These are phyloP conservation scores for Boletus semigastroideus DNA, from an alignment of 1,284 basidiomycete genomes.

Conservation along the genomic window DNA sequence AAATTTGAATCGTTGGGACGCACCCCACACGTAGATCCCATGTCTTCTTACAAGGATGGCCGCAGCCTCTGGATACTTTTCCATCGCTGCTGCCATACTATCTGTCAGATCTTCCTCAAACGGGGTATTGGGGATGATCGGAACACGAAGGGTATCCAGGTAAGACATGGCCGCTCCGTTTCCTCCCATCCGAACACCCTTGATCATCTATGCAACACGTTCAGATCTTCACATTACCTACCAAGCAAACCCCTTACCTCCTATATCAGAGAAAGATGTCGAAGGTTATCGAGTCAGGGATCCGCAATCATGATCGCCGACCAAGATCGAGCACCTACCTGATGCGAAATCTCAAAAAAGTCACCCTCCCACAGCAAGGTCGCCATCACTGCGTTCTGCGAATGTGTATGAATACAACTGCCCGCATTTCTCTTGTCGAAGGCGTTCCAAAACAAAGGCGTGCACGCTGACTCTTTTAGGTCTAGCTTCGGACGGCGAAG, in stretches of 20 bases:
- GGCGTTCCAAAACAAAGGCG: slow-evolving; percentile 90
- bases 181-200: slow-evolving; percentile 78
- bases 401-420: slow-evolving; percentile 87
- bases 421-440: slow-evolving; percentile 76
- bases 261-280: slow-evolving; percentile 19
- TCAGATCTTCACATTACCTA: slow-evolving; percentile 1
- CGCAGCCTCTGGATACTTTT: slow-evolving; percentile 73
- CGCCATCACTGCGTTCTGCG: slow-evolving; percentile 83
- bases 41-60: slow-evolving; percentile 80
- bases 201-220: slow-evolving; percentile 69
- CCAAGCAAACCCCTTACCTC: slow-evolving; percentile 34
- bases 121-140: slow-evolving; percentile 88
- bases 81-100: slow-evolving; percentile 83
- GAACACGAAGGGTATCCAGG: slow-evolving; percentile 81
- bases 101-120: slow-evolving; percentile 84
- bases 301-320: neutral
- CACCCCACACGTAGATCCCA: slow-evolving; percentile 85
- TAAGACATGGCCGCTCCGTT: slow-evolving; percentile 72
- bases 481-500: slow-evolving; percentile 66
- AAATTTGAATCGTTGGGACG: slow-evolving; percentile 21
- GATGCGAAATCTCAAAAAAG: slow-evolving; percentile 77
- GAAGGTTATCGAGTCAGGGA: neutral
- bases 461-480: slow-evolving; percentile 80
- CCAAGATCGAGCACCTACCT: slow-evolving; percentile 41
- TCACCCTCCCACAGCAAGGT: slow-evolving; percentile 71